Conservation (phyloP, 176 grass and related monocot genomes). For the Juncus effusus region DNA sequence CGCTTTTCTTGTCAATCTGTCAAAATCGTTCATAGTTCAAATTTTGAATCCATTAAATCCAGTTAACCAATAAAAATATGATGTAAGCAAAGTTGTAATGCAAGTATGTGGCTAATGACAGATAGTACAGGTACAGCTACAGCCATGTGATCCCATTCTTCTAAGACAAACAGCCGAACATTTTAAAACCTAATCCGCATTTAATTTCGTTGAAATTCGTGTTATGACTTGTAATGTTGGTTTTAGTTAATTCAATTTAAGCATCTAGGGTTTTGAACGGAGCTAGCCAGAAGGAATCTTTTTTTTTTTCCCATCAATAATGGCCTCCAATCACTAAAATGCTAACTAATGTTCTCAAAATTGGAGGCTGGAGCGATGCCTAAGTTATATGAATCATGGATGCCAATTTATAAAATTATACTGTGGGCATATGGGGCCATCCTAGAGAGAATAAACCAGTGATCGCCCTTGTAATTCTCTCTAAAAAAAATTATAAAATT, state of each 20-base stretch:
- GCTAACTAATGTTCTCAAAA: too few relatives aligned
- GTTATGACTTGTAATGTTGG: slow-evolving; percentile 11
- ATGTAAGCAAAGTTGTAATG: neutral
- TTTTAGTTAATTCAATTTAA: neutral
- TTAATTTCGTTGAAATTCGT: slow-evolving; percentile 4
- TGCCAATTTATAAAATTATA: too few relatives aligned
- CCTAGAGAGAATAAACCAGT: too few relatives aligned
- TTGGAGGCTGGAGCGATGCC: too few relatives aligned
- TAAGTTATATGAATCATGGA: too few relatives aligned
- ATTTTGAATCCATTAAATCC: slow-evolving; percentile 3
- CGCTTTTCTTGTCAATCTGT: slow-evolving; percentile 29
- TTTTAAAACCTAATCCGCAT: slow-evolving; percentile 6
- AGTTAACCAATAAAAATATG: too few relatives aligned
- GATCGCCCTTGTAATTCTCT: too few relatives aligned
- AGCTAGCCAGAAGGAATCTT: neutral
- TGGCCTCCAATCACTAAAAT: too few relatives aligned
- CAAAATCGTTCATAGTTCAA: neutral
- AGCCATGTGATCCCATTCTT: slow-evolving; percentile 37
- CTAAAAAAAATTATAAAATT: too few relatives aligned
- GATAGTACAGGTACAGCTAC: neutral
- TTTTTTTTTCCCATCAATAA: slow-evolving; percentile 2
- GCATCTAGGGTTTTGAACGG: slow-evolving; percentile 17
- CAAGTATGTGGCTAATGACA: neutral
- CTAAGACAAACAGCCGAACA: slow-evolving; percentile 12
- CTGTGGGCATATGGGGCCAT: too few relatives aligned